Percentiles rank a stretch among this genome's conserved stretches.
These are phyloP conservation scores for Macrophomina tecta DNA, from an alignment of 2,329 filamentous ascomycete genomes.

Conservation along the genomic window DNA sequence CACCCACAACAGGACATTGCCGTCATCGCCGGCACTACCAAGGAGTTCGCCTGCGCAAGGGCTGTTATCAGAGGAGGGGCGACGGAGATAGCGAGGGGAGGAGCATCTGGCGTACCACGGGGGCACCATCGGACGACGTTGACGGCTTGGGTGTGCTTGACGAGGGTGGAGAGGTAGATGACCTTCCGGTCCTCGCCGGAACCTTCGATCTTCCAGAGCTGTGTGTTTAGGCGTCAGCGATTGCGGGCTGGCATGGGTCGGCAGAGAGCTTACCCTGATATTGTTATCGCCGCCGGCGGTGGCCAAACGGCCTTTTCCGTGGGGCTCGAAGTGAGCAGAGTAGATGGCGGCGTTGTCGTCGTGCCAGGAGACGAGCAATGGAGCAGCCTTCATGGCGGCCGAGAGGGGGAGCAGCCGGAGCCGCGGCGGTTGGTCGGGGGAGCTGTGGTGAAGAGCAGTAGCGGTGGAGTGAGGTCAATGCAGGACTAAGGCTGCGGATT, in stretches of 20 bases:
- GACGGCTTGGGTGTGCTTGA: slow-evolving; percentile 94
- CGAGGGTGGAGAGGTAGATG: slow-evolving; percentile 87
- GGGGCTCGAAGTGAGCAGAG: slow-evolving; percentile 93
- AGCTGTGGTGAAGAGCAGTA: background rate
- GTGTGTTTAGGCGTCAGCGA: slow-evolving; percentile 38
- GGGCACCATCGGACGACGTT: slow-evolving; percentile 98
- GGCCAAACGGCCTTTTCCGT: slow-evolving; percentile 88
- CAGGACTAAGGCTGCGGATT: background rate
- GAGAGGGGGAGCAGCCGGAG: slow-evolving; percentile 12
- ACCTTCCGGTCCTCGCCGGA: slow-evolving; percentile 87
- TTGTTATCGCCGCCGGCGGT: slow-evolving; percentile 97
- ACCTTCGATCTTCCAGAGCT: slow-evolving; percentile 91
- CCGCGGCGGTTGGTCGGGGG: slow-evolving; percentile 12
- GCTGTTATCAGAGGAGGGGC: slow-evolving; percentile 33
- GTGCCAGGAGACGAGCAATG: slow-evolving; percentile 98
- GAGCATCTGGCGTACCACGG: slow-evolving; percentile 68
- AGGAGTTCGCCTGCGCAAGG: slow-evolving; percentile 76
- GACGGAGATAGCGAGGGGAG: slow-evolving; percentile 31
- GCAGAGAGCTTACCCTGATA: slow-evolving; percentile 73
- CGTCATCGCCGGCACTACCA: slow-evolving; percentile 94
- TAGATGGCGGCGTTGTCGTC: slow-evolving; percentile 97
- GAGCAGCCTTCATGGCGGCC: slow-evolving; percentile 84
- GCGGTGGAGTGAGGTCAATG: slow-evolving; percentile 12
- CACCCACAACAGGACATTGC: slow-evolving; percentile 96
- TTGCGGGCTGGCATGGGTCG: background rate